phyloP scores from a whole-genome alignment of 2,329 filamentous ascomycete species.

The Beauveria scarabaeidicola region DNA sequence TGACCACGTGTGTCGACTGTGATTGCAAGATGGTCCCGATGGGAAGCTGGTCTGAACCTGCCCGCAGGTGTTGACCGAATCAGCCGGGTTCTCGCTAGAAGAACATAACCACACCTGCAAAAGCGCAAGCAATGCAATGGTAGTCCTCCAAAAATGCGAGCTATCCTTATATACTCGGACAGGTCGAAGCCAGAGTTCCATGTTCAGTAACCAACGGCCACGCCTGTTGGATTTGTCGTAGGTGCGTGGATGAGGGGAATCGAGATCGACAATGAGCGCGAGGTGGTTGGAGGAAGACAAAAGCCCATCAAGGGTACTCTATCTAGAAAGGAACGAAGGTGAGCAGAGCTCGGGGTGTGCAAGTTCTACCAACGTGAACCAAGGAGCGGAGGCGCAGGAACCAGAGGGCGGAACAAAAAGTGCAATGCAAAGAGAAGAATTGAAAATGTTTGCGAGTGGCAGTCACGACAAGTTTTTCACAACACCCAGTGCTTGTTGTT shows the following conservation, averaged over 20 bases:
- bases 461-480: neutral
- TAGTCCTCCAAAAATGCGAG: neutral
- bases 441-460: neutral
- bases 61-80: neutral
- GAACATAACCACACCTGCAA: neutral
- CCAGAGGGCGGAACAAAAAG: constrained; percentile 6
- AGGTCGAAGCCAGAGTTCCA: neutral
- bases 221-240: neutral
- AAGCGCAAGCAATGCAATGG: neutral
- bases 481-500: neutral
- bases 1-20: neutral
- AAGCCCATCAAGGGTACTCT: constrained; percentile 5
- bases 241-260: neutral
- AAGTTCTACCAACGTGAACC: neutral
- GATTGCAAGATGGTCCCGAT: neutral
- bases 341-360: constrained; percentile 1
- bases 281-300: neutral
- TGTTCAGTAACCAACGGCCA: neutral
- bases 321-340: neutral
- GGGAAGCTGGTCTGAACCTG: neutral
- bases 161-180: neutral
- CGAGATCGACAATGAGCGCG: neutral
- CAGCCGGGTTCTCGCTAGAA: neutral
- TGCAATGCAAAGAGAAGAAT: neutral
- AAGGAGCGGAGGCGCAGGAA: neutral